Conservation (phyloP, 1,284 basidiomycete species). For the Ceratobasidium sp. region DNA sequence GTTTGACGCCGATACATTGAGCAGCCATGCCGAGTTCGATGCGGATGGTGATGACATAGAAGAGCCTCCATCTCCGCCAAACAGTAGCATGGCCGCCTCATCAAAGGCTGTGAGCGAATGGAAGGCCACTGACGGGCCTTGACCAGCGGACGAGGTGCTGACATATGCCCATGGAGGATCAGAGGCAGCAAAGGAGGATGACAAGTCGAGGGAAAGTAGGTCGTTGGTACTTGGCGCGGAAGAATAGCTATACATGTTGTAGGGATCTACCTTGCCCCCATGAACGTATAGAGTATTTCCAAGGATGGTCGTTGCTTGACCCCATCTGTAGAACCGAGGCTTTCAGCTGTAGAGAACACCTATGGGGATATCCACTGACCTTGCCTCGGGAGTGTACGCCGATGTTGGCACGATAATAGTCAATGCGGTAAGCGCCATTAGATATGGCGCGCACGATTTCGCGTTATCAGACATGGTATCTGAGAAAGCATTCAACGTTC, state of each 20-base stretch:
- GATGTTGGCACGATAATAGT: neutral
- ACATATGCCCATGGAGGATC: constrained; percentile 71
- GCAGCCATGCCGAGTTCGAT: constrained; percentile 67
- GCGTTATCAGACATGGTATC: neutral
- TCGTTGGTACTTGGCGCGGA: constrained; percentile 75
- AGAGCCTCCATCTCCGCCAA: constrained; percentile 75
- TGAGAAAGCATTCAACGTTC: neutral
- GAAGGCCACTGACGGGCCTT: constrained; percentile 74
- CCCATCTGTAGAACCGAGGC: constrained; percentile 66
- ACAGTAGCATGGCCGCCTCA: constrained; percentile 61
- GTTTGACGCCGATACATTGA: constrained; percentile 53
- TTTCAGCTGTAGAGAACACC: neutral
- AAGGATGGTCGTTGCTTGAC: constrained; percentile 68
- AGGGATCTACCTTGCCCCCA: constrained; percentile 77
- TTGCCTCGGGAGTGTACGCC: constrained; percentile 15
- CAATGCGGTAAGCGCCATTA: neutral
- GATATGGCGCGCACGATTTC: neutral
- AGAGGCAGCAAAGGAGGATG: constrained; percentile 60
- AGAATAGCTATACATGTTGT: constrained; percentile 70
- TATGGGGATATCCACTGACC: constrained; percentile 5
- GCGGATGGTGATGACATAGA: constrained; percentile 59
- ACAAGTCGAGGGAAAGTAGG: constrained; percentile 69
- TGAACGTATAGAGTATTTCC: constrained; percentile 70
- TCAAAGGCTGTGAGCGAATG: constrained; percentile 74
- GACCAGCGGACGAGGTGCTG: constrained; percentile 55